phyloP scores from a whole-genome alignment of 2,329 filamentous ascomycete genomes.

The Ascochyta pisi region DNA sequence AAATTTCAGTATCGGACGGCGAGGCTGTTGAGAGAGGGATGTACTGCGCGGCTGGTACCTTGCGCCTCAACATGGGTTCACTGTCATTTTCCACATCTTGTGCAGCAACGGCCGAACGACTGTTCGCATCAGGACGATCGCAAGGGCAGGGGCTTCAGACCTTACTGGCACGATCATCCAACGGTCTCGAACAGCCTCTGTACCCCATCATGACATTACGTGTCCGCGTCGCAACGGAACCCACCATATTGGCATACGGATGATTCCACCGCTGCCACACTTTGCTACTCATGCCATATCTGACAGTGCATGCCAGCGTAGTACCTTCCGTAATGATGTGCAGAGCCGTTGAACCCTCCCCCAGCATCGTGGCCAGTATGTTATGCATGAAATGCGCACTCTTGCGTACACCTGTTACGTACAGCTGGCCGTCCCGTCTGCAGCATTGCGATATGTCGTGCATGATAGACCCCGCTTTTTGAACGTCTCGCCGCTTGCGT shows the following conservation, averaged over 20 bases:
- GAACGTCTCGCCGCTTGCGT: not conserved
- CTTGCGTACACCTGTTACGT: not conserved
- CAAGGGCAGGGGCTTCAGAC: not conserved
- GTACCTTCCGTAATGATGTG: not conserved
- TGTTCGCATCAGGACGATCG: not conserved
- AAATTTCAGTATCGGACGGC: not conserved
- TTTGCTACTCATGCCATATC: not conserved
- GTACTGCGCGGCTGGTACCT: constrained; percentile 5
- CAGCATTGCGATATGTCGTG: constrained; percentile 1
- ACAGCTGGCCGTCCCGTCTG: not conserved
- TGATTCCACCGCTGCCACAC: not conserved
- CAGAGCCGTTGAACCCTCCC: not conserved
- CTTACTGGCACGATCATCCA: not conserved
- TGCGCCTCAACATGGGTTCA: constrained; percentile 14
- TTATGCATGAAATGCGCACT: constrained; percentile 2
- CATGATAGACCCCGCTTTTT: constrained; percentile 12
- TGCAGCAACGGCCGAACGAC: not conserved
- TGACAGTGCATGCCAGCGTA: not conserved
- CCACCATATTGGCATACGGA: not conserved
- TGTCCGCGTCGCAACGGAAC: not conserved
- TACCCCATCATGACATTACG: constrained; percentile 1
- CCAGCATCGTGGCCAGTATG: not conserved
- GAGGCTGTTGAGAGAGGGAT: constrained; percentile 13
- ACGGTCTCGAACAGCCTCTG: not conserved
- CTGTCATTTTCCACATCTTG: not conserved